Base-by-base conservation (phyloP, 106 monocot genomes). In the Allium cepa region DNA sequence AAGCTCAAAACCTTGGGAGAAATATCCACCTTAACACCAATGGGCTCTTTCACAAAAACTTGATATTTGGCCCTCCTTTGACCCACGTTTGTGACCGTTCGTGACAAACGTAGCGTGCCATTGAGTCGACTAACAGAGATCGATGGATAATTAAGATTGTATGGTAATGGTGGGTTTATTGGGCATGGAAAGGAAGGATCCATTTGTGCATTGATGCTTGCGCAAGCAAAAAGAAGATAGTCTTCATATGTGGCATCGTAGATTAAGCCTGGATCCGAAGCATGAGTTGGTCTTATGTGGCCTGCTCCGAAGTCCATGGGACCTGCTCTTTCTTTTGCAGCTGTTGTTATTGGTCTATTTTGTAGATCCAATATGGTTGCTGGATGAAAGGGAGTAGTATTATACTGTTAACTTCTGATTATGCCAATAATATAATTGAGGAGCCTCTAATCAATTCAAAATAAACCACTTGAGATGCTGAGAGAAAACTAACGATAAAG, bases 51-150 rank as follows among this genome's bases (percentile, higher is more conserved):
- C 27, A 94, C 50, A 9, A 17, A 11, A 3, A 85, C 94, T 3
- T 27, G 26, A 67, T 90, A 94, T 2, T 8, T 15, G 50, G 71
- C 84, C 14, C 62, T 56, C 14, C 57, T 66, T 26, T 3, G 17
- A 50, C 86, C 90, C 55, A 94, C 90, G 46, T 94, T 85, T 61
- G 87, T 94, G 50, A 94, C 87, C 0, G 78, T 83, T 18, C 94
- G 64, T 4, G 7, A 69, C 13, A 87, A 73, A 47, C 73, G 60
- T 28, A 81, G 71, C 13, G 78, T 57, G 4, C 78, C 71, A 51
- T 75, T 87, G 26, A 90, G 73, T 15, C 27, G 56, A 11, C 70
- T 45, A 27, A 87, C 71, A 47, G 84, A 26, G 63, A 94, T 49
- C 7, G 94, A 94, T 1, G 94, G 90, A 57, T 94, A 80, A 65